A percentile compares a stretch with the other conserved stretches of the same genome.
Evolutionary conservation across 2,329 filamentous ascomycete species (phyloP).

Genomic region (Tricladium varicosporioides): DNA sequence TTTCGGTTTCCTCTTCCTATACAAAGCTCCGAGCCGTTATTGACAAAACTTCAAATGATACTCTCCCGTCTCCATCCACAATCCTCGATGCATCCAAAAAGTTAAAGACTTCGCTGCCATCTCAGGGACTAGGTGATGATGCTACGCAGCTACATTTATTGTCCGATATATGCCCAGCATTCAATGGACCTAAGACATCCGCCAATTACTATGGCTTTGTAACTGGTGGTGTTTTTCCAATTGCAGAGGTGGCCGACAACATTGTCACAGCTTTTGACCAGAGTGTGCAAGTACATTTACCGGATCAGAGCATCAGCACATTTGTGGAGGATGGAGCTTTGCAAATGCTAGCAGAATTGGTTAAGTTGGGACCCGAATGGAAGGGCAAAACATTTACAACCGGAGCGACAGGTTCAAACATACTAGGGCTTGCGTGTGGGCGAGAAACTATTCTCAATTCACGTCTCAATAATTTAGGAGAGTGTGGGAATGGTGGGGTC

Average conservation of each 20-base stretch:
- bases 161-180: slow-evolving; percentile 42
- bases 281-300: slow-evolving; percentile 80
- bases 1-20: slow-evolving; percentile 28
- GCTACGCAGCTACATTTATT: slow-evolving; percentile 42
- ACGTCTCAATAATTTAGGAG: slow-evolving; percentile 33
- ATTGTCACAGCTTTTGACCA: slow-evolving; percentile 80
- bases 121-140: slow-evolving; percentile 42
- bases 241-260: slow-evolving; percentile 79
- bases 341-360: slow-evolving; percentile 63
- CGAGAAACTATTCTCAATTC: slow-evolving; percentile 61
- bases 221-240: slow-evolving; percentile 75
- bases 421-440: slow-evolving; percentile 66
- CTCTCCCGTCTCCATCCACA: slow-evolving; percentile 25
- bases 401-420: slow-evolving; percentile 64
- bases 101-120: slow-evolving; percentile 38
- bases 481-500: slow-evolving; percentile 42
- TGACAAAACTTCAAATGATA: slow-evolving; percentile 20
- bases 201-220: slow-evolving; percentile 80
- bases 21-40: slow-evolving; percentile 21
- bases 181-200: slow-evolving; percentile 33
- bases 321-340: slow-evolving; percentile 74
- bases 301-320: slow-evolving; percentile 71
- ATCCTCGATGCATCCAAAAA: slow-evolving; percentile 22
- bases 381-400: slow-evolving; percentile 79
- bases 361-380: slow-evolving; percentile 61